These are phyloP conservation scores for Aspergillus thermomutatus DNA, from an alignment of 2,329 filamentous ascomycete species.

Conservation along the genomic window DNA sequence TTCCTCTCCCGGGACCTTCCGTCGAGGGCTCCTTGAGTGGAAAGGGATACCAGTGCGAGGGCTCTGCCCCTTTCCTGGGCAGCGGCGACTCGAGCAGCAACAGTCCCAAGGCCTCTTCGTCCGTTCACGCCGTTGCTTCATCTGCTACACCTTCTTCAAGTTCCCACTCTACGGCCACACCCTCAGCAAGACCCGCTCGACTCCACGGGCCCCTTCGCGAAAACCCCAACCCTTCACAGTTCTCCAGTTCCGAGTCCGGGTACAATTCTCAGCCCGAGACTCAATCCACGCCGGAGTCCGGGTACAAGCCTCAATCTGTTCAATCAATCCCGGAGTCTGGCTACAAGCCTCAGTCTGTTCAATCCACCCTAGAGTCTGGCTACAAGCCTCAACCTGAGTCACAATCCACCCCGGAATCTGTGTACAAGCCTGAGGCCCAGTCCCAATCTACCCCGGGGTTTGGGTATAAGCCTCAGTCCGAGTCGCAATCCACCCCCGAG, in stretches of 20 bases:
- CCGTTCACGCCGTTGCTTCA: background rate
- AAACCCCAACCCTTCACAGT: background rate
- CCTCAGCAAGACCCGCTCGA: background rate
- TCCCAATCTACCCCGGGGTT: background rate
- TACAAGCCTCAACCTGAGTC: no score
- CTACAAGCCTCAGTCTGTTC: background rate
- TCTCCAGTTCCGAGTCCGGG: background rate
- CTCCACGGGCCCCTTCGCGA: background rate
- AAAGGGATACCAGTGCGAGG: slow-evolving; percentile 33
- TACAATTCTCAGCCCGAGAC: background rate
- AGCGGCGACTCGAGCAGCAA: background rate
- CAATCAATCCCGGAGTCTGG: background rate
- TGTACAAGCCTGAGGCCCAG: no score
- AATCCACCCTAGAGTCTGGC: no score
- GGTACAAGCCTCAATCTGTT: no score
- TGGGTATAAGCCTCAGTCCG: background rate
- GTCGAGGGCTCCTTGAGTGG: slow-evolving; percentile 39
- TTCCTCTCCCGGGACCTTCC: slow-evolving; percentile 63
- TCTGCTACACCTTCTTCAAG: background rate
- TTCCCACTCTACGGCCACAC: background rate
- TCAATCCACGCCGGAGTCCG: no score
- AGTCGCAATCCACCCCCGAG: background rate
- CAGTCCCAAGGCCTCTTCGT: slow-evolving; percentile 2
- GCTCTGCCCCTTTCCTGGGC: slow-evolving; percentile 29
- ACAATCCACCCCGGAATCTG: no score